Evolutionary conservation across 2,329 filamentous ascomycete species (phyloP).

Genomic region (Fusarium tuaranense): DNA sequence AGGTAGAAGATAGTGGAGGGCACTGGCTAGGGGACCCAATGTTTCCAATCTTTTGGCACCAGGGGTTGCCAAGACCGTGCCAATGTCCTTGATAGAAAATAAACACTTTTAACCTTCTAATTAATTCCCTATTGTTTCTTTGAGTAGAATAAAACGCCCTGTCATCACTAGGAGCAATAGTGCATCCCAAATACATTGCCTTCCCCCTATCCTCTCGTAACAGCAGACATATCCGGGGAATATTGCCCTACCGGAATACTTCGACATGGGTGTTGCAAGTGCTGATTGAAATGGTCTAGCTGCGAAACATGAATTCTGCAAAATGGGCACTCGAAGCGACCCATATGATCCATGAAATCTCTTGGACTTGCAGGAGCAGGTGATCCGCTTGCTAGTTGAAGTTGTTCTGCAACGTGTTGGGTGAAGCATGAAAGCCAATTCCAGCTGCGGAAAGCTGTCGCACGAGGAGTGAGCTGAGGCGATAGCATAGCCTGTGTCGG

Average conservation of each 20-base stretch:
- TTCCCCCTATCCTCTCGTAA: not conserved
- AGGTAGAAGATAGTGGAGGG: not conserved
- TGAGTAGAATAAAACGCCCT: not conserved
- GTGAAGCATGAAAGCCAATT: not conserved
- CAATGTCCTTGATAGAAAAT: not conserved
- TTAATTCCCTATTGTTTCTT: not conserved
- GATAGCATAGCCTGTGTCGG: not conserved
- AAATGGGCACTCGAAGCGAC: conserved; percentile 18
- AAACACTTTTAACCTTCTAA: not conserved
- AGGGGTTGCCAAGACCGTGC: not conserved
- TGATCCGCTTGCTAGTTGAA: not conserved
- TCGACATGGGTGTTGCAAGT: conserved; percentile 10
- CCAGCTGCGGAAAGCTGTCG: not conserved
- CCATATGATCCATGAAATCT: conserved; percentile 9
- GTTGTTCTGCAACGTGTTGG: not conserved
- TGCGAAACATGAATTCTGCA: not conserved
- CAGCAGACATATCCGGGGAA: not conserved
- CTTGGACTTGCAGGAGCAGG: not conserved
- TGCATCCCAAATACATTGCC: not conserved
- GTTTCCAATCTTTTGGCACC: not conserved
- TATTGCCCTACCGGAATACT: not conserved
- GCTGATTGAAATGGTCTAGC: not conserved
- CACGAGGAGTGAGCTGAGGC: not conserved
- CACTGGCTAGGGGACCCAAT: not conserved
- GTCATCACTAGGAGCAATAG: not conserved